Evolutionary conservation across 1,139 yeast species (phyloP), one percentile per base, ranked within the genome.

Genomic region (Saccharomyces uvarum): DNA sequence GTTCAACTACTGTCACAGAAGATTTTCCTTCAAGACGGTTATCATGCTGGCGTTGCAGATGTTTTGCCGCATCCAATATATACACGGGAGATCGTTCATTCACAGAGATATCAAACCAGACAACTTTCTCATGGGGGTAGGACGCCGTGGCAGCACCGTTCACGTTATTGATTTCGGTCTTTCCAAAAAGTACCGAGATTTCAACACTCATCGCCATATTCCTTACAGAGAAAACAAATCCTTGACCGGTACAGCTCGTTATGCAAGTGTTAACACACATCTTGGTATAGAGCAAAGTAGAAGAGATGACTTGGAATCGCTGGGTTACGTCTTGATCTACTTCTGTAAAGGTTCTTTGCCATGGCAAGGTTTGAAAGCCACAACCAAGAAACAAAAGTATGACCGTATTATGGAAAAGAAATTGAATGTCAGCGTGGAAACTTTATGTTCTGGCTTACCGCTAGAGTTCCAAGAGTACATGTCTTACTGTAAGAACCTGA

Each of bases 301-400:
- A 75, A 82, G 99, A 70, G 99, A 93, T 73, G 99, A 93, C 72
- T 80, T 93, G 69, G 99, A 93, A 75, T 85, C 95, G 63, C 80
- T 93, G 71, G 98, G 97, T 44, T 91, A 93, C 70, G 97, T 93
- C 54, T 79, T 93, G 67, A 88, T 93, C 65, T 93, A 93, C 73
- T 93, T 93, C 70, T 89, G 96, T 72, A 83, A 96, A 60, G 98
- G 99, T 47, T 86, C 95, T 13, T 78, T 93, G 66, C 99, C 99
- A 51, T 93, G 99, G 99, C 99, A 93, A 74, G 99, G 99, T 2
- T 82, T 93, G 66, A 89, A 90, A 72, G 99, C 99, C 33, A 95
- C 93, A 49, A 90, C 98, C 16, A 93, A 93, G 76, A 86, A 96
- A 73, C 98, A 93, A 72, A 93, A 93, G 74, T 93, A 93, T 73